Conservation (phyloP, 2,329 filamentous ascomycete species). For the Metarhizium guizhouense region DNA sequence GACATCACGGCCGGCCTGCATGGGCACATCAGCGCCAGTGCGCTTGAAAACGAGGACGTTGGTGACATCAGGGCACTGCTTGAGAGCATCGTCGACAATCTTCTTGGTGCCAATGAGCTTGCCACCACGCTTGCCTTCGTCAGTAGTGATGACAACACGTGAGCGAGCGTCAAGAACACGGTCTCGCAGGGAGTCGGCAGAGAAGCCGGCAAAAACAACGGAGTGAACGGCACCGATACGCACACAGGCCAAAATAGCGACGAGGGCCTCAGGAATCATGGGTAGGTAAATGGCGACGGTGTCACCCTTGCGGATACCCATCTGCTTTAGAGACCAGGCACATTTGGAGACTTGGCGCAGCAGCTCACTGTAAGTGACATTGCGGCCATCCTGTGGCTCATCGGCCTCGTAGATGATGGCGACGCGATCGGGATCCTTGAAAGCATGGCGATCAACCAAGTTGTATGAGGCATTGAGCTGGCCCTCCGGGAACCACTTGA, state of each 20-base stretch:
- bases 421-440: constrained; percentile 84
- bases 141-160: constrained; percentile 91
- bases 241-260: constrained; percentile 83
- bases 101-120: constrained; percentile 98
- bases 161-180: constrained; percentile 85
- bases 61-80: constrained; percentile 84
- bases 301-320: constrained; percentile 95
- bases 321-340: constrained; percentile 82
- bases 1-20: constrained; percentile 78
- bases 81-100: constrained; percentile 95
- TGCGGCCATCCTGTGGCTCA: constrained; percentile 77
- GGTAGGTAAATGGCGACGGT: constrained; percentile 95
- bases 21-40: constrained; percentile 86
- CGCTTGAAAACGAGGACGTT: constrained; percentile 90
- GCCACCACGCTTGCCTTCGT: constrained; percentile 95
- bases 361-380: constrained; percentile 86
- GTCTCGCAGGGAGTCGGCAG: constrained; percentile 88
- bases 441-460: constrained; percentile 92
- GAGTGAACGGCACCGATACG: constrained; percentile 96
- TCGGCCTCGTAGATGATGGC: constrained; percentile 99
- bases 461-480: constrained; percentile 94
- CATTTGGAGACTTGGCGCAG: constrained; percentile 83
- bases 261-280: constrained; percentile 94
- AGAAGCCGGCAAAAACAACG: constrained; percentile 96
- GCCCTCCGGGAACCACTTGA: constrained; percentile 91